Evolutionary conservation across 352 stramenopile species (phyloP).

Genomic region (Phytophthora fragariaefolia): DNA sequence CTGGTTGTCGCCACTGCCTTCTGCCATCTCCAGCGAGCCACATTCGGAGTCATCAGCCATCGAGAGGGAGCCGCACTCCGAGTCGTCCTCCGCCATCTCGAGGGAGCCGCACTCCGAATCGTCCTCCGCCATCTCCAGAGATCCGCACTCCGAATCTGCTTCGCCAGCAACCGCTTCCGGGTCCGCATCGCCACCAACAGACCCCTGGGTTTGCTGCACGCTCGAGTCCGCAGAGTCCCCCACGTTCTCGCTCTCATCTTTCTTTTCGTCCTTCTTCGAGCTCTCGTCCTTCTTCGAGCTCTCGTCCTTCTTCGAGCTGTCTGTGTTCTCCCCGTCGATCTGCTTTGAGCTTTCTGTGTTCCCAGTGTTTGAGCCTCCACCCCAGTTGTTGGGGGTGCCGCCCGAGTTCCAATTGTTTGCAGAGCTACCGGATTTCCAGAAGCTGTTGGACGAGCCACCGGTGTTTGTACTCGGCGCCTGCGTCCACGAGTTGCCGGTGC

Average conservation of each 20-base stretch:
- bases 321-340: background rate
- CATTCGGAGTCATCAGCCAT: constrained; percentile 34
- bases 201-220: constrained; percentile 1
- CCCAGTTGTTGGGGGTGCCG: constrained; percentile 2
- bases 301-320: background rate
- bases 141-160: constrained; percentile 28
- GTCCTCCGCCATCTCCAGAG: constrained; percentile 30
- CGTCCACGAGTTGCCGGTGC: constrained; percentile 14
- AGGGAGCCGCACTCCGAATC: constrained; percentile 36
- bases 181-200: background rate
- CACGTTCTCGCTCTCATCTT: background rate
- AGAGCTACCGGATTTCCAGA: constrained; percentile 1
- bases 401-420: constrained; percentile 11
- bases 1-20: constrained; percentile 12
- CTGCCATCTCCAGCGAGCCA: constrained; percentile 17
- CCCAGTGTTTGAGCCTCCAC: constrained; percentile 2
- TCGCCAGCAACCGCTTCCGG: background rate
- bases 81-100: constrained; percentile 36
- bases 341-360: background rate
- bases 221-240: background rate
- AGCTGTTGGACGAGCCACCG: constrained; percentile 9
- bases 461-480: constrained; percentile 5
- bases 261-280: background rate
- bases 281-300: constrained; percentile 7
- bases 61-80: constrained; percentile 38